Base-by-base conservation (phyloP, 2,329 filamentous ascomycete species). In the Aspergillus sp. region DNA sequence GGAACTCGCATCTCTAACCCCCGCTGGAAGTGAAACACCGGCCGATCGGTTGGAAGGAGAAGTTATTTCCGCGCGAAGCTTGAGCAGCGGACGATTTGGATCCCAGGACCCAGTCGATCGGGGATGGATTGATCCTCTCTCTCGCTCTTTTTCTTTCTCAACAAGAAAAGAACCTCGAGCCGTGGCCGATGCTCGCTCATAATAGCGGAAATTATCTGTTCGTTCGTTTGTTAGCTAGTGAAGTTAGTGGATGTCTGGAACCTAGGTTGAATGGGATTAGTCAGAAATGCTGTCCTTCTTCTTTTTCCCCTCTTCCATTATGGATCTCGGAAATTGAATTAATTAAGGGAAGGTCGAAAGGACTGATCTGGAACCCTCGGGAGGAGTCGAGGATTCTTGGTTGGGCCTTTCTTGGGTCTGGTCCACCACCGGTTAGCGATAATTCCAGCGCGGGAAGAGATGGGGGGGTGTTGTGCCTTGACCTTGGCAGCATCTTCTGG, bases 241-340 rank as follows among this genome's bases (percentile, higher is more conserved):
- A 30, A 30, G 28, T 30, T 30, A 30, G 32, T 54, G 41, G n/a
- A n/a, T 54, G 12, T 6, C n/a, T 54, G 51, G 21, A 23, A 8
- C 38, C n/a, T 45, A 36, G 32, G 32, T 13, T 45, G 38, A 15
- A 28, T 30, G 25, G 25, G 47, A 50, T 55, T 55, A 55, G 53
- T 47, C 53, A 55, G n/a, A 10, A 25, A 54, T 9, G 19, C 21
- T 13, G 4, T 36, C 4, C 32, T 36, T 36, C 32, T 36, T 13
- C 32, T 36, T 36, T 10, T 9, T 9, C 21, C 28, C 13, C n/a
- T 36, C n/a, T 25, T 25, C 23, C n/a, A 15, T 32, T 23, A 55
- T 55, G 52, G 52, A 45, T 32, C 38, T 43, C 53, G 53, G 53
- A 55, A 17, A 55, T 55, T 55, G 53, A 28, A 47, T 55, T 55